Conservation (phyloP, 2,329 filamentous ascomycete genomes). For the Pleomassaria siparia region DNA sequence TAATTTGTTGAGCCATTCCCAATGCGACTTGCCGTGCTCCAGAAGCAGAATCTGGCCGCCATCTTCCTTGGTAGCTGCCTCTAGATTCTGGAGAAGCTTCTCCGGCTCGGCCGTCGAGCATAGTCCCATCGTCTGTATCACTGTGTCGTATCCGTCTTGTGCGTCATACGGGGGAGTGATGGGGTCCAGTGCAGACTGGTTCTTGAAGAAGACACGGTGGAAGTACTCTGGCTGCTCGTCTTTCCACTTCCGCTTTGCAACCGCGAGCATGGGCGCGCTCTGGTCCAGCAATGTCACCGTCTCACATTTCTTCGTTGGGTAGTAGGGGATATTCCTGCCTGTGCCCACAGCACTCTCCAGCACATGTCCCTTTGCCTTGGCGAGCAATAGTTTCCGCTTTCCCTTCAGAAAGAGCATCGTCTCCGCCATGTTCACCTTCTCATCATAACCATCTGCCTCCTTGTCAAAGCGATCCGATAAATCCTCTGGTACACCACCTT, state of each 20-base stretch:
- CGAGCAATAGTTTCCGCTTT: conserved; percentile 44
- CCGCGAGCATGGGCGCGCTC: conserved; percentile 51
- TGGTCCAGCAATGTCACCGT: conserved; percentile 52
- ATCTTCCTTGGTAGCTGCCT: conserved; percentile 45
- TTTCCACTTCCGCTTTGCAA: conserved; percentile 53
- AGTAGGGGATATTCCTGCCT: conserved; percentile 52
- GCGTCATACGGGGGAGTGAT: conserved; percentile 47
- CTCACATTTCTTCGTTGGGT: conserved; percentile 42
- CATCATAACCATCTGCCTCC: conserved; percentile 49
- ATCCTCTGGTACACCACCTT: conserved; percentile 40
- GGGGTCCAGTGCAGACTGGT: conserved; percentile 46
- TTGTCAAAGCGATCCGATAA: conserved; percentile 50
- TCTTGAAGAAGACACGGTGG: conserved; percentile 44
- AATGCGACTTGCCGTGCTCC: conserved; percentile 53
- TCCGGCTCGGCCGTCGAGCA: conserved; percentile 52
- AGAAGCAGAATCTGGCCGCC: conserved; percentile 50
- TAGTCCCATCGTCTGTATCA: conserved; percentile 55
- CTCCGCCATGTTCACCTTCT: conserved; percentile 50
- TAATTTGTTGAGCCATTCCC: conserved; percentile 50
- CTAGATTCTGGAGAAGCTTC: conserved; percentile 48
- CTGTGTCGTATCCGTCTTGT: conserved; percentile 50
- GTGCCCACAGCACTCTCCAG: conserved; percentile 54
- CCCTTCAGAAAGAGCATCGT: conserved; percentile 44
- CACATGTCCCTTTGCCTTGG: conserved; percentile 49
- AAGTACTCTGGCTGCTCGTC: conserved; percentile 44